Base-by-base conservation (phyloP, 2,329 filamentous ascomycete species). In the Lachnellula occidentalis region DNA sequence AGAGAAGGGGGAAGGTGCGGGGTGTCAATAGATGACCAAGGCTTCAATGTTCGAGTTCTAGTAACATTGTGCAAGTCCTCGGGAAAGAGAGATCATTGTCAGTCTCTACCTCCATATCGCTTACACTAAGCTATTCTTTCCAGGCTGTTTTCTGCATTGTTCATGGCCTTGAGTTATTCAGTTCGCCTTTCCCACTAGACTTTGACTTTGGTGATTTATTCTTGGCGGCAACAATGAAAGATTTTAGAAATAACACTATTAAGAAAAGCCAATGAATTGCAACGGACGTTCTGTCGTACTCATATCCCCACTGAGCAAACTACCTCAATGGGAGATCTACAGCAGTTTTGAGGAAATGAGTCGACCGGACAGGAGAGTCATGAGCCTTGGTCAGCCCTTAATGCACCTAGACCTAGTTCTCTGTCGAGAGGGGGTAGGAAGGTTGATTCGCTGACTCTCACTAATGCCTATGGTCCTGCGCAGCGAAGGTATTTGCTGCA, bases 381-480 rank as follows among this genome's bases (percentile, higher is more conserved):
- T 36, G 34, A 15, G 15, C 15, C 34, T 36, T 3, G 34, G 34
- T 15, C 34, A 36, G 7, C 34, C 34, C 34, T 36, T 36, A 15
- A 36, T 36, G 34, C 34, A 36, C 34, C 34, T 36, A 15, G 34
- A 3, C 15, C 7, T 36, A 36, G 15, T 36, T 3, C 34, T 12
- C 11, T 36, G 3, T 8, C 34, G 3, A 6, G 15, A 36, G 34
- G 34, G 34, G 7, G 7, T 2, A 36, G 15, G 7, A 12, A 15
- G 7, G 3, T 15, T 8, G 17, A n/a, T 43, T 12, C 9, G 15
- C 7, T 36, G 11, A 36, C 34, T 14, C n/a, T 56, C 27, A 43
- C 51, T 14, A 57, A 55, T 46, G 45, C 52, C 17, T 57, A 55
- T 12, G 55, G 55, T 4, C 52, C 53, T 6, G 41, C 51, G 19